Evolutionary conservation across 2,329 filamentous ascomycete genomes (phyloP).

Genomic region (Cladophialophora immunda): DNA sequence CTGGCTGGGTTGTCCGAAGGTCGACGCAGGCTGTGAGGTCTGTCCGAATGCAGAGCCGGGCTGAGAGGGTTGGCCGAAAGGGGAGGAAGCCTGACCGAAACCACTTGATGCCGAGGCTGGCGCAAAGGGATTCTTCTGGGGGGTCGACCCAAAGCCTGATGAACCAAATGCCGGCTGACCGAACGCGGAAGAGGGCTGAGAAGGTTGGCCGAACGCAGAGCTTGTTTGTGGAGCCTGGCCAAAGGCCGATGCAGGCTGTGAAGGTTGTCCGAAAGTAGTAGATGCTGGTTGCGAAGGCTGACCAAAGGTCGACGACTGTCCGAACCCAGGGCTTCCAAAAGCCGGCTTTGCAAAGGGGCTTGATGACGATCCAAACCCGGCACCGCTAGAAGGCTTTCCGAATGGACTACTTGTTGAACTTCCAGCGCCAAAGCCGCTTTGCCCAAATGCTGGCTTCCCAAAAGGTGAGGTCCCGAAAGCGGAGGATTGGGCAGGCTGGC

Average conservation of each 20-base stretch:
- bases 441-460: slow-evolving; percentile 56
- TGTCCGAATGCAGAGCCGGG: slow-evolving; percentile 46
- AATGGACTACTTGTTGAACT: slow-evolving; percentile 19
- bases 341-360: slow-evolving; percentile 29
- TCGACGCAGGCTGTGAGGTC: slow-evolving; percentile 44
- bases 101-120: slow-evolving; percentile 34
- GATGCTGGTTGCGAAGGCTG: slow-evolving; percentile 40
- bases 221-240: slow-evolving; percentile 34
- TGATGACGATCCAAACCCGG: slow-evolving; percentile 40
- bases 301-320: slow-evolving; percentile 46
- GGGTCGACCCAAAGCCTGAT: slow-evolving; percentile 45
- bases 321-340: slow-evolving; percentile 20
- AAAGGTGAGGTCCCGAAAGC: slow-evolving; percentile 45
- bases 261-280: slow-evolving; percentile 40
- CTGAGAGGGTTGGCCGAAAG: slow-evolving; percentile 48
- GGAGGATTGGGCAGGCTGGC: slow-evolving; percentile 46
- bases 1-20: slow-evolving; percentile 43
- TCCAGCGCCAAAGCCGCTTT: slow-evolving; percentile 31
- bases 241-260: slow-evolving; percentile 31
- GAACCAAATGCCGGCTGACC: slow-evolving; percentile 48
- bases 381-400: not conserved
- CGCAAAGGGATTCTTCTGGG: slow-evolving; percentile 47
- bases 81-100: slow-evolving; percentile 38
- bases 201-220: slow-evolving; percentile 43
- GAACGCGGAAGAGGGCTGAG: slow-evolving; percentile 46